Evolutionary conservation across 176 grass and related monocot species (phyloP).

Genomic region (Avena sativa): DNA sequence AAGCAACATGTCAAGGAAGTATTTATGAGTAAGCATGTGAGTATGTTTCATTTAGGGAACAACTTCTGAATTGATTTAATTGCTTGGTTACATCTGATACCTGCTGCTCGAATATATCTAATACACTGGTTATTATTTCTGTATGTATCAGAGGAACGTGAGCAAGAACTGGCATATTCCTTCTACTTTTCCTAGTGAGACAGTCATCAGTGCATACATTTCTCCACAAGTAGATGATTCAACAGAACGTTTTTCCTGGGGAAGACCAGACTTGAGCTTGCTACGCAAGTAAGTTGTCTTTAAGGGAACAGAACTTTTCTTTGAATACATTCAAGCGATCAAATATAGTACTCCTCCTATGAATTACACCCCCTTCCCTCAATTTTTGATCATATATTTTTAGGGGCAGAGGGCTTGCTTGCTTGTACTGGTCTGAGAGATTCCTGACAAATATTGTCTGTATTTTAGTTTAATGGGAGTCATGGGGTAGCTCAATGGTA

Average conservation of each 20-base stretch:
- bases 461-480: constrained; percentile 2
- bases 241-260: constrained; percentile 82
- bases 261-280: constrained; percentile 87
- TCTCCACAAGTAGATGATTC: constrained; percentile 91
- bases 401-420: constrained; percentile 19
- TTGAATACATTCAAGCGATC: background rate
- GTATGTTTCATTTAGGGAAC: constrained; percentile 40
- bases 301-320: constrained; percentile 16
- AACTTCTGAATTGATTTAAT: constrained; percentile 6
- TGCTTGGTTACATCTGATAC: constrained; percentile 27
- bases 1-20: constrained; percentile 62
- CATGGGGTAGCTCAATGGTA: background rate
- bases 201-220: constrained; percentile 76
- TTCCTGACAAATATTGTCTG: constrained; percentile 19
- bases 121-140: constrained; percentile 35
- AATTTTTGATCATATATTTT: constrained; percentile 19
- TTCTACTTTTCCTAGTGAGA: constrained; percentile 82
- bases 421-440: background rate
- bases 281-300: constrained; percentile 83
- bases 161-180: constrained; percentile 99
- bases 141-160: constrained; percentile 78
- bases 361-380: constrained; percentile 18
- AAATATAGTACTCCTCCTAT: background rate
- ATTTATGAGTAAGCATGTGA: constrained; percentile 95
- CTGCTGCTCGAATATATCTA: constrained; percentile 18